These are phyloP conservation scores for Parafenestella ontariensis DNA, from an alignment of 2,329 filamentous ascomycete genomes.

Conservation along the genomic window DNA sequence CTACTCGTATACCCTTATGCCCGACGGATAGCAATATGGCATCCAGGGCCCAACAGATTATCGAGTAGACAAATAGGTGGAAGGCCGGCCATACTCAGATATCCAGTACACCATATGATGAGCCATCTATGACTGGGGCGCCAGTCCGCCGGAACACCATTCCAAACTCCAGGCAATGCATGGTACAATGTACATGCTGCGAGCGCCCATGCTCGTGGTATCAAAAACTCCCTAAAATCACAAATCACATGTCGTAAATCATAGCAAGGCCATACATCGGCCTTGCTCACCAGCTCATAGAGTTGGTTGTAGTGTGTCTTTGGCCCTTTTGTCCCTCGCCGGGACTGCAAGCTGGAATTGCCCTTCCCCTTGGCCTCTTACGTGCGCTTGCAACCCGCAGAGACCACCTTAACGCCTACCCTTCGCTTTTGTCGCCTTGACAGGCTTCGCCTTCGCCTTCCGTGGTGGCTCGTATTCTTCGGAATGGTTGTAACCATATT, in stretches of 20 bases:
- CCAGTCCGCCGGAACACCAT: background rate
- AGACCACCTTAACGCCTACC: constrained; percentile 26
- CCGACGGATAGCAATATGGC: background rate
- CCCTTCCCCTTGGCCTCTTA: background rate
- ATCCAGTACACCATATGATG: background rate
- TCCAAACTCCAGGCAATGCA: constrained; percentile 25
- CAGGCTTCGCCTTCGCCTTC: constrained; percentile 52
- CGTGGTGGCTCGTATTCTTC: constrained; percentile 60
- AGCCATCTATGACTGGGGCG: background rate
- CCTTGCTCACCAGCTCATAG: background rate
- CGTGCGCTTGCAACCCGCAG: background rate
- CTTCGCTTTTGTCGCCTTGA: constrained; percentile 38
- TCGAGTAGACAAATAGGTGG: background rate
- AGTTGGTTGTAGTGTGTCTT: background rate
- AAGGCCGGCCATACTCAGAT: background rate
- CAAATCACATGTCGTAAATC: constrained; percentile 32
- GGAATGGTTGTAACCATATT: constrained; percentile 66
- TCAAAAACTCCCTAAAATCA: constrained; percentile 26
- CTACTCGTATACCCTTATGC: background rate
- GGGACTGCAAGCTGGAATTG: background rate
- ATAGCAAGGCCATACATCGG: background rate
- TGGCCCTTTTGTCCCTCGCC: background rate
- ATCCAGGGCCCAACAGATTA: background rate
- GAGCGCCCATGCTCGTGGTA: constrained; percentile 23
- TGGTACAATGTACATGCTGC: constrained; percentile 18